Conservation (phyloP, 2,329 filamentous ascomycete genomes). For the Colletotrichum destructivum region DNA sequence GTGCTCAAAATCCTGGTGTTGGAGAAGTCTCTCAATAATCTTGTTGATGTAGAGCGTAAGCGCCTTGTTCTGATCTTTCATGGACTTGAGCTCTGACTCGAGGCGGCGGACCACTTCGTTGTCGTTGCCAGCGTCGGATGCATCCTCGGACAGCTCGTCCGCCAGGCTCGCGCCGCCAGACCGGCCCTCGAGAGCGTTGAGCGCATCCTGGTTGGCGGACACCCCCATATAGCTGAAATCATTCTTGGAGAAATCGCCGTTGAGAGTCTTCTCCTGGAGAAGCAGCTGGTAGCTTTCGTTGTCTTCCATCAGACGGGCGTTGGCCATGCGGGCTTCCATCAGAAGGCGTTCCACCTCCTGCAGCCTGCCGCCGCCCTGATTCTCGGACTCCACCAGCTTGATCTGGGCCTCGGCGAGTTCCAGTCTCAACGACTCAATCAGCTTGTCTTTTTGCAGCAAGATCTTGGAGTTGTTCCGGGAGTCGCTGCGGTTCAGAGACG, state of each 20-base stretch:
- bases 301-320: conserved; percentile 96
- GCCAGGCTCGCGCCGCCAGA: conserved; percentile 74
- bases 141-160: conserved; percentile 84
- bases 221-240: conserved; percentile 81
- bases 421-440: conserved; percentile 92
- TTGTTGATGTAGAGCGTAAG: conserved; percentile 98
- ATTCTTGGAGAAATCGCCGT: conserved; percentile 89
- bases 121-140: conserved; percentile 72
- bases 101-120: conserved; percentile 75
- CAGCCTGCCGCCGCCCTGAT: conserved; percentile 88
- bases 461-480: conserved; percentile 92
- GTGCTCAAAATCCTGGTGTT: conserved; percentile 95
- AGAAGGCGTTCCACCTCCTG: conserved; percentile 92
- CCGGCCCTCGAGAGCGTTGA: conserved; percentile 75
- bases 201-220: conserved; percentile 74
- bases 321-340: conserved; percentile 94
- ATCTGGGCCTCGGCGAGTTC: conserved; percentile 96
- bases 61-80: conserved; percentile 97
- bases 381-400: conserved; percentile 94
- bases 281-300: conserved; percentile 98
- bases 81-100: conserved; percentile 82
- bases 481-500: conserved; percentile 87
- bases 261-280: conserved; percentile 93
- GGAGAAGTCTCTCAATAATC: conserved; percentile 94
- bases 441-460: conserved; percentile 93